phyloP scores from a whole-genome alignment of 768 basidiomycete species.

The Serendipita sp. region DNA sequence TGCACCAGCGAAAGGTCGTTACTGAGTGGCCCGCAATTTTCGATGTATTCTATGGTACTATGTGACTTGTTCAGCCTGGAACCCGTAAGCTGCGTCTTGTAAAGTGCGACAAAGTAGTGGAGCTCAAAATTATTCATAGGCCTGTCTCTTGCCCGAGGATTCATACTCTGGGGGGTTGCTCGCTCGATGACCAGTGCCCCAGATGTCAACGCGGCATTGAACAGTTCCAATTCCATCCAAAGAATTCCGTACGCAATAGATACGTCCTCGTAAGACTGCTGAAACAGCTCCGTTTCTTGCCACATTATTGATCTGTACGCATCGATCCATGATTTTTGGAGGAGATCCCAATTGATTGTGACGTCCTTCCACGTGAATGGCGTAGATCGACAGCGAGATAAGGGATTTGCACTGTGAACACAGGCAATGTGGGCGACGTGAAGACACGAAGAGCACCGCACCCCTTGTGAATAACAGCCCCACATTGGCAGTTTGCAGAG shows the following conservation, averaged over 20 bases:
- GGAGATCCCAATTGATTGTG: slow-evolving; percentile 32
- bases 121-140: slow-evolving; percentile 42
- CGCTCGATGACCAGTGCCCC: slow-evolving; percentile 46
- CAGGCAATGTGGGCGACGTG: slow-evolving; percentile 46
- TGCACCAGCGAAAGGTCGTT: neutral
- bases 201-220: slow-evolving; percentile 47
- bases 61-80: slow-evolving; percentile 29
- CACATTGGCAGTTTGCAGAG: slow-evolving; percentile 55
- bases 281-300: slow-evolving; percentile 30
- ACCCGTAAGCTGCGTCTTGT: slow-evolving; percentile 34
- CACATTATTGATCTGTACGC: slow-evolving; percentile 32
- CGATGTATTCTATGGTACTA: slow-evolving; percentile 25
- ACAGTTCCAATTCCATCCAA: slow-evolving; percentile 50
- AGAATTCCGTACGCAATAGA: slow-evolving; percentile 43
- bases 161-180: slow-evolving; percentile 14
- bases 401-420: slow-evolving; percentile 12
- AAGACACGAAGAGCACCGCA: slow-evolving; percentile 46
- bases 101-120: slow-evolving; percentile 34
- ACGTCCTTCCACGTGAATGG: slow-evolving; percentile 30
- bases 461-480: slow-evolving; percentile 48
- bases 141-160: slow-evolving; percentile 17
- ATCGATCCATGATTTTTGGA: slow-evolving; percentile 42
- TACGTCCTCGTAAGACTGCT: slow-evolving; percentile 51
- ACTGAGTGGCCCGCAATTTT: neutral
- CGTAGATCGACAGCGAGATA: slow-evolving; percentile 27